Base-by-base conservation (phyloP, 2,329 filamentous ascomycete species). In the Akanthomyces lecanii region DNA sequence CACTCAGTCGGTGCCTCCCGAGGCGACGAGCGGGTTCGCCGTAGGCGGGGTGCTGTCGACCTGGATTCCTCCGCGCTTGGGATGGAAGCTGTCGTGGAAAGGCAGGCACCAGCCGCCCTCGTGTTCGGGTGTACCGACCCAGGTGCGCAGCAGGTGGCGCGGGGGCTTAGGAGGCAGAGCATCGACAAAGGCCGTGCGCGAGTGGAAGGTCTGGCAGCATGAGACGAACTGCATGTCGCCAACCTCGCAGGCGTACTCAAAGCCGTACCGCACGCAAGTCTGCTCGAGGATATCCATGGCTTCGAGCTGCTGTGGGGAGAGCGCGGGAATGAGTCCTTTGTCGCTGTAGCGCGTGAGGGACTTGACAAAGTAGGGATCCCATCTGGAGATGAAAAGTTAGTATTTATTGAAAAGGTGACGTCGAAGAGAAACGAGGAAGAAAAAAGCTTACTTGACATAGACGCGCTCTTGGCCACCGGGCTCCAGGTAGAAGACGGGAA, bases 31-130 rank as follows among this genome's bases (percentile, higher is more conserved):
- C 12, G 59, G 42, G 18, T 62, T 23, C 10, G 89, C 90, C 57
- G 87, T 85, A 1, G 92, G 92, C 10, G 89, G 79, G 30, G 83
- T 90, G 73, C 96, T 85, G 74, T 96, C 85, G 2, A 97, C 92
- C 78, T 96, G 92, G 67, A 96, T 91, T 0, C 92, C 92, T 8
- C 91, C 91, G 21, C 92, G 82, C 84, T 96, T 96, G 84, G 90
- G 91, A 81, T 95, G 89, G 62, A 84, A 79, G 62, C 85, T 89
- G 75, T 96, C 92, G 69, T 86, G 87, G 77, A 93, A 94, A 1
- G 92, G 92, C 74, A 96, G 75, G 58, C 84, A 86, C 92, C 92
- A 96, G 0, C 92, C 92, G 3, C 91, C 92, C 75, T 96, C 92
- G 25, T 76, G 81, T 76, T 94, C 89, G 0, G 92, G 91, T 2